Percentiles rank a stretch among this genome's conserved stretches.
Evolutionary conservation across 768 basidiomycete genomes (phyloP).

Genomic region (Amanita polypyramis): DNA sequence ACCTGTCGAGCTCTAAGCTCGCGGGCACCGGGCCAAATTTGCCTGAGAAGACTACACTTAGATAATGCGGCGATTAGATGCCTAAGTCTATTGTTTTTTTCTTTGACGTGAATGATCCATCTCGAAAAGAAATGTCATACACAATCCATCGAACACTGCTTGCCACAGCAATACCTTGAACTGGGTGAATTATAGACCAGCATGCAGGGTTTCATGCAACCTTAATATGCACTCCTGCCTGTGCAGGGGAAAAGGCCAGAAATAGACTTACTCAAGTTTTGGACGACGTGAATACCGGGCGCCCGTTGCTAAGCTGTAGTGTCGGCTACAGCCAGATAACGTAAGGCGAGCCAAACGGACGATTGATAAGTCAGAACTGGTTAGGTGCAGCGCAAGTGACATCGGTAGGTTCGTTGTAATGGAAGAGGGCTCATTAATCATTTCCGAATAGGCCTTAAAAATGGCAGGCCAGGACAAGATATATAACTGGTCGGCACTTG

Average conservation of each 20-base stretch:
- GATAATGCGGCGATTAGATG: too few relatives aligned
- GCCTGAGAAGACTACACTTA: too few relatives aligned
- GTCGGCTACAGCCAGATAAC: too few relatives aligned
- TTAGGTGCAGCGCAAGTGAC: constrained; percentile 1
- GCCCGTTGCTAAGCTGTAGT: neutral
- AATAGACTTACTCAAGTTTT: neutral
- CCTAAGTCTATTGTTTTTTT: too few relatives aligned
- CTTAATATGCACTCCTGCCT: neutral
- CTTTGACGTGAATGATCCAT: neutral
- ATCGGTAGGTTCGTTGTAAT: neutral
- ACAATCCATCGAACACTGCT: neutral
- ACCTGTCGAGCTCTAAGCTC: too few relatives aligned
- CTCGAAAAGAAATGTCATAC: too few relatives aligned
- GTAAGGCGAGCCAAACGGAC: too few relatives aligned
- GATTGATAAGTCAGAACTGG: neutral
- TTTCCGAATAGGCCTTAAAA: neutral
- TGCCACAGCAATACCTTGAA: neutral
- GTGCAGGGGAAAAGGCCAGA: neutral
- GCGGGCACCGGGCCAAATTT: too few relatives aligned
- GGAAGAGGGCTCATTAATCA: constrained; percentile 1
- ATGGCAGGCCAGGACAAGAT: neutral
- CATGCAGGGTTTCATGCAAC: neutral
- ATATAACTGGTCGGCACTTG: neutral
- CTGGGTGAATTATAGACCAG: neutral
- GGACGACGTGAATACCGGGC: neutral